A percentile compares a stretch with the other conserved stretches of the same genome.
phyloP scores from a whole-genome alignment of 345 rosid genomes.

The Fremontodendron californicum region DNA sequence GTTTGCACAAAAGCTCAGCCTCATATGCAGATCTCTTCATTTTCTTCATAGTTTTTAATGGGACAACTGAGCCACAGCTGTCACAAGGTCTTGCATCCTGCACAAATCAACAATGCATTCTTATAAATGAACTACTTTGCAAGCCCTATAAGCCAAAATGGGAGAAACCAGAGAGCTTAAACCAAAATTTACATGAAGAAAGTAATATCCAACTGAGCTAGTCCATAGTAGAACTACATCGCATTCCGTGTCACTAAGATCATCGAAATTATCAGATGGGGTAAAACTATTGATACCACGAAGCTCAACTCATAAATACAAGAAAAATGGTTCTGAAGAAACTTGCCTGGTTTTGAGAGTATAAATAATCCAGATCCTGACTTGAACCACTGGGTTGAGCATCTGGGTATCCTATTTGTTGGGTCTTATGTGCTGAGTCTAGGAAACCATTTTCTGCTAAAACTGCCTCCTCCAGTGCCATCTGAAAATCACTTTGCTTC shows the following conservation, averaged over 20 bases:
- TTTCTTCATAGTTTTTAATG: slow-evolving; percentile 57
- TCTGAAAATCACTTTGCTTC: slow-evolving; percentile 73
- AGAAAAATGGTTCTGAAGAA: neutral
- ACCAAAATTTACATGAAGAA: neutral
- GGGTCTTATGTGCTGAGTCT: slow-evolving; percentile 32
- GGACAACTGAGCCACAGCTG: slow-evolving; percentile 59
- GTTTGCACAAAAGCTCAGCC: slow-evolving; percentile 59
- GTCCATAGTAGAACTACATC: neutral
- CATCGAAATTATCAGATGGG: neutral
- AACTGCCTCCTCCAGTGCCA: slow-evolving; percentile 83
- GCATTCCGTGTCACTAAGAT: neutral
- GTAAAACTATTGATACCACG: neutral
- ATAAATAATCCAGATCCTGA: slow-evolving; percentile 34
- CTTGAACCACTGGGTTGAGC: slow-evolving; percentile 39
- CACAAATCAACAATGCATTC: slow-evolving; percentile 11
- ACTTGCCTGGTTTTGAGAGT: slow-evolving; percentile 48
- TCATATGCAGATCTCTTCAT: slow-evolving; percentile 39
- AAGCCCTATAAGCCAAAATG: neutral
- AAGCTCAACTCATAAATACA: neutral
- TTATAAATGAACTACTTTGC: neutral
- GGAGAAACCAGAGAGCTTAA: neutral
- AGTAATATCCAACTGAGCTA: neutral
- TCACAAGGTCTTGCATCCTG: slow-evolving; percentile 65
- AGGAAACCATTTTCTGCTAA: slow-evolving; percentile 62
- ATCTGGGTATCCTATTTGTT: slow-evolving; percentile 33